Evolutionary conservation across 805 yeast genomes (phyloP), one percentile per base, ranked within the genome.

Genomic region (Ogataea zsoltii): DNA sequence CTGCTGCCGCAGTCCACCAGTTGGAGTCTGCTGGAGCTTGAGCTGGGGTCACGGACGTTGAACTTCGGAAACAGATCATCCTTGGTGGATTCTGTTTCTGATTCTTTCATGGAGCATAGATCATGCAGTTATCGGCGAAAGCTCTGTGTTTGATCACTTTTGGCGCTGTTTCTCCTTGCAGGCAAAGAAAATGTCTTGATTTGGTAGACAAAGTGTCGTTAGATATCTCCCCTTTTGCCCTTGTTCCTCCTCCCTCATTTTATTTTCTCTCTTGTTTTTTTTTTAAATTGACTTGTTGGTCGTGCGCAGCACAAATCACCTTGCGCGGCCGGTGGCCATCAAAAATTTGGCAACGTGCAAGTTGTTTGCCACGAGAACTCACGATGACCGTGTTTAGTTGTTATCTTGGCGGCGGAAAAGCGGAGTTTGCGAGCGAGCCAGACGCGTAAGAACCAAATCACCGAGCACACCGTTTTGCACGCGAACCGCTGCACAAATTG

Each of bases 301-400:
- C 40, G 40, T 37, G 40, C 32, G 32, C 33, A 12, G 29, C 17
- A 14, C 40, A 21, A 37, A 28, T 28, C 31, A 14, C 9, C 9
- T 21, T 21, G 25, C 40, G 40, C 33, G 32, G 40, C 29, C 29
- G 15, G 25, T 37, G 40, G 40, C 32, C 30, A 37, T 25, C 40
- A 37, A 37, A 35, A 37, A 26, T 13, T 37, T 26, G 11, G 31
- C 13, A 7, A n/a, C 13, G 14, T 12, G 40, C 25, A 9, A 17
- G 14, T 15, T 37, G 32, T 37, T 37, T 37, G 18, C 30, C 18
- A 23, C 14, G 13, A 28, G 25, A 9, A 21, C 7, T 9, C 5
- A 21, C 25, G 9, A 21, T 6, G 25, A 6, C 7, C 25, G 25
- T 21, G 25, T 21, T 21, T 21, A 6, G 9, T 9, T 21, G 25